Conservation (phyloP, 2,329 filamentous ascomycete genomes). For the Neofusicoccum sp. region DNA sequence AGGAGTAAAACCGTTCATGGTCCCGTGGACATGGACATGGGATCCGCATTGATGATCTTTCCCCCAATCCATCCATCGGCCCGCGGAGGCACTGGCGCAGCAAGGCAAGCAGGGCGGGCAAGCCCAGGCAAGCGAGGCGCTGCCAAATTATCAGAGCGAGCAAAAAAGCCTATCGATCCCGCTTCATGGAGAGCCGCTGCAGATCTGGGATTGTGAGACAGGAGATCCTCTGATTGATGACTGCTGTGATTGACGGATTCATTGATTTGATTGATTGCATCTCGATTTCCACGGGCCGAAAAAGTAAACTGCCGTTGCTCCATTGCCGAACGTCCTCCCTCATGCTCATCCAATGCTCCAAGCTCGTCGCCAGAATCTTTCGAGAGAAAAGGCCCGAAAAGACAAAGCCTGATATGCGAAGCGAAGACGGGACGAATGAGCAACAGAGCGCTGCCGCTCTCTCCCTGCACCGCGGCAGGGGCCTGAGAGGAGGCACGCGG, state of each 20-base stretch:
- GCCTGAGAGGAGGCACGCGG: neutral
- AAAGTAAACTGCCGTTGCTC: constrained; percentile 11
- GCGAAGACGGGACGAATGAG: constrained; percentile 15
- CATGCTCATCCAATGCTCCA: neutral
- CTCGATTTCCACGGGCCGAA: constrained; percentile 9
- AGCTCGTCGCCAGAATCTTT: neutral
- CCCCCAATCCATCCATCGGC: constrained; percentile 10
- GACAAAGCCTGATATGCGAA: constrained; percentile 15
- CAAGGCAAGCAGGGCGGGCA: neutral
- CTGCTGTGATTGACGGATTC: neutral
- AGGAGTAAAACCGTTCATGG: constrained; percentile 16
- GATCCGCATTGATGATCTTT: constrained; percentile 17
- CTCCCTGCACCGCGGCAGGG: neutral
- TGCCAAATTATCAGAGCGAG: neutral
- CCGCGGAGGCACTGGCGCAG: constrained; percentile 10
- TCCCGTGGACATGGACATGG: constrained; percentile 19
- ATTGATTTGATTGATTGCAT: constrained; percentile 2
- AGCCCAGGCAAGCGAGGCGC: neutral
- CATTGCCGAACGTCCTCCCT: constrained; percentile 5
- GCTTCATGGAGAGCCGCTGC: constrained; percentile 8
- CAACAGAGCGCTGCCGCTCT: neutral
- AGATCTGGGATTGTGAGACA: neutral
- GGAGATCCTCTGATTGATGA: neutral
- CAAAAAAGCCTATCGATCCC: constrained; percentile 10
- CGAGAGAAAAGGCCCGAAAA: constrained; percentile 15